phyloP scores from a whole-genome alignment of 139 green algal species.

The Ettlia oleoabundans region DNA sequence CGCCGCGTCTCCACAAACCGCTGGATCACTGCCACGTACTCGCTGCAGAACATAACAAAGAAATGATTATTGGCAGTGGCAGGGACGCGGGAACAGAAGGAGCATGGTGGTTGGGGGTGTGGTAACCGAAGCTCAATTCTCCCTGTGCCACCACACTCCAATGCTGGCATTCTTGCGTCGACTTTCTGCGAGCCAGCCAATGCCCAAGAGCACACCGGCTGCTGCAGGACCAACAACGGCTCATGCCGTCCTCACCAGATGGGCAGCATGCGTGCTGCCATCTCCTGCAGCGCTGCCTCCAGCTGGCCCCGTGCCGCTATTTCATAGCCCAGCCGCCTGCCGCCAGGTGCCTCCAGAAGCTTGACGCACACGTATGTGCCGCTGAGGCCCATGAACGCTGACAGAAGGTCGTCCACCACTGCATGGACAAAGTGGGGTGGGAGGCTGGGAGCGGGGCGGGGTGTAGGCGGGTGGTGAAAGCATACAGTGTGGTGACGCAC shows the following conservation, averaged over 20 bases:
- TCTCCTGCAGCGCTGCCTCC: constrained; percentile 67
- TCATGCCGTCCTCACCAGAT: constrained; percentile 69
- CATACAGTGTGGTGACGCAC: too few relatives aligned
- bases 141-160: too few relatives aligned
- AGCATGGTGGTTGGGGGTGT: neutral
- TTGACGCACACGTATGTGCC: constrained; percentile 59
- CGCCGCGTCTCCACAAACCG: constrained; percentile 86
- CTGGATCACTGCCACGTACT: constrained; percentile 73
- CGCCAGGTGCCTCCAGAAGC: neutral
- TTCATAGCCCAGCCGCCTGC: constrained; percentile 54
- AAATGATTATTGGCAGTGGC: too few relatives aligned
- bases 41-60: constrained; percentile 67
- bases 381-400: constrained; percentile 78
- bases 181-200: too few relatives aligned
- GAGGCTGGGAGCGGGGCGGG: neutral
- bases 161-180: too few relatives aligned
- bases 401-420: constrained; percentile 90
- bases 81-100: neutral
- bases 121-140: too few relatives aligned
- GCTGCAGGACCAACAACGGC: too few relatives aligned
- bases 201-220: neutral
- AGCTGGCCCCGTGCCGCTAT: constrained; percentile 51
- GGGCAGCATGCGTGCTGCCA: constrained; percentile 80
- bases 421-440: too few relatives aligned
- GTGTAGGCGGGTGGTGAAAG: neutral